Evolutionary conservation across 495 filamentous ascomycete species (phyloP), one percentile per base, ranked within the genome.

Genomic region (Lepraria neglecta): DNA sequence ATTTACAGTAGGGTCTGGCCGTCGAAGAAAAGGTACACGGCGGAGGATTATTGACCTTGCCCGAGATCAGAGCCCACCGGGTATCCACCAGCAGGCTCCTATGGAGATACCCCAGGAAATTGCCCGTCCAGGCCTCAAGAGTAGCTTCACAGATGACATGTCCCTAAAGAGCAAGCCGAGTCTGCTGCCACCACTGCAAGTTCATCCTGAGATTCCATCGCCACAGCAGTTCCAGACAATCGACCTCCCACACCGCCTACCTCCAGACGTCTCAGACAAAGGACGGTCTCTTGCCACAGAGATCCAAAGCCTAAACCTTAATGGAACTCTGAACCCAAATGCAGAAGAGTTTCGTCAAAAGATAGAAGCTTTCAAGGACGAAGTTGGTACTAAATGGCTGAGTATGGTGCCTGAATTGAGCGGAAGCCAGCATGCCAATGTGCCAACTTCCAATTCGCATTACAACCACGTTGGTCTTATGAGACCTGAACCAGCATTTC

Each of bases 21-120:
- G 78, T 64, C 75, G 75, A 24, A 79, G 76, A 64, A 85, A 80
- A 71, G 74, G 63, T 35, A 71, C 78, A 24, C 89, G 89, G 64
- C 83, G 90, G 61, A 82, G 90, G 60, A 91, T 96, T 59, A 87
- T 95, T 38, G 89, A 95, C 70, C 78, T 90, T n/a, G 85, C 89
- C 44, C 82, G 78, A 17, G 82, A 79, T 63, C 85, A 87, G 38
- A 79, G 71, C 31, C 46, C 56, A 9, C 62, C 42, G 1, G 33
- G 47, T 11, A n/a, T 54, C 53, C 35, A 50, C n/a, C 38, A 64
- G 19, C 19, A 60, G n/a, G 21, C 24, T 43, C 54, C 30, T 21
- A 53, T 14, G 14, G 47, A 62, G 4, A 46, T n/a, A 12, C 24
- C 35, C 24, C 38, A 42, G 31, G 46, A 46, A n/a, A 40, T 38